phyloP scores from a whole-genome alignment of 2,329 filamentous ascomycete genomes.

The Diaporthe amygdali region DNA sequence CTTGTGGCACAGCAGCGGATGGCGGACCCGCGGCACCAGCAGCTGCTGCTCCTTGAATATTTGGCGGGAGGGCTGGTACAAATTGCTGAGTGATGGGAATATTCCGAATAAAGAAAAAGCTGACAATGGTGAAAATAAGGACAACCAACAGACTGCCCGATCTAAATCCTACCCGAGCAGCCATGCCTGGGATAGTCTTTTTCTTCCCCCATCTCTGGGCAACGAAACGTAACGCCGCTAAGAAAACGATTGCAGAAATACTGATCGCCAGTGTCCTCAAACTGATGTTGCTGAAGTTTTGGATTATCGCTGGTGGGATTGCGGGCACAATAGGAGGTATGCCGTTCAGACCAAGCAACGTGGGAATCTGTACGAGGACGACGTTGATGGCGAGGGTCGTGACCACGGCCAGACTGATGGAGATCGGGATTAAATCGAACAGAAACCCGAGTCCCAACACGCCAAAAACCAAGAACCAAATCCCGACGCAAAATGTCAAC shows the following conservation, averaged over 20 bases:
- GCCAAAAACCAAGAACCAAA: slow-evolving; percentile 18
- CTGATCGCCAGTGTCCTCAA: not conserved
- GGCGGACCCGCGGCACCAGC: not conserved
- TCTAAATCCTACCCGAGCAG: not conserved
- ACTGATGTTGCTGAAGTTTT: not conserved
- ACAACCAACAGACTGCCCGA: not conserved
- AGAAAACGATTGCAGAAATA: not conserved
- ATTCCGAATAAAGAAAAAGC: slow-evolving; percentile 1
- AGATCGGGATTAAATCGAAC: not conserved
- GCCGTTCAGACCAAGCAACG: not conserved
- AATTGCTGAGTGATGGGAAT: slow-evolving; percentile 2
- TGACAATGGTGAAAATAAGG: slow-evolving; percentile 2
- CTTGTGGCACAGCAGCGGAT: not conserved
- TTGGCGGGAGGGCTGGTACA: not conserved
- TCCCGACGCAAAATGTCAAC: slow-evolving; percentile 13
- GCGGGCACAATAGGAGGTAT: not conserved
- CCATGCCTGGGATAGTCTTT: not conserved
- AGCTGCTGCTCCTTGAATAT: not conserved
- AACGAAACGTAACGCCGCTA: not conserved
- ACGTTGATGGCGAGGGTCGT: not conserved
- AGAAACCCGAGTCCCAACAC: slow-evolving; percentile 15
- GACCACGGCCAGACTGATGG: not conserved
- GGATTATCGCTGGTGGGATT: not conserved
- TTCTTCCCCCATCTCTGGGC: not conserved
- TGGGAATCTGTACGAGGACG: not conserved